These are phyloP conservation scores for Skeletonema grethae DNA, from an alignment of 108 stramenopile genomes.

Conservation along the genomic window DNA sequence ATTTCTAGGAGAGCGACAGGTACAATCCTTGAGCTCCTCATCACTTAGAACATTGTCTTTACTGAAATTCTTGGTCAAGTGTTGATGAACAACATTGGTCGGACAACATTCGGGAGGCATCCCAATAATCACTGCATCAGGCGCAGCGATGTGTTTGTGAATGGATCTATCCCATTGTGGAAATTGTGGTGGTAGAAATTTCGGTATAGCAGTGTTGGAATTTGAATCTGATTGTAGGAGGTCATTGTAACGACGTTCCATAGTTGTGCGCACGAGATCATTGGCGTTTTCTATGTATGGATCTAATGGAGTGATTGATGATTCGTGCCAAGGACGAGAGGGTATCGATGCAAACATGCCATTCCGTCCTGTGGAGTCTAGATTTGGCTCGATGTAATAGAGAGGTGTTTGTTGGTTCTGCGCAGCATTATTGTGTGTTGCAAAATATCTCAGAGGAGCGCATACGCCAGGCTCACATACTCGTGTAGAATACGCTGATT, in stretches of 20 bases:
- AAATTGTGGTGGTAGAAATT: conserved; percentile 51
- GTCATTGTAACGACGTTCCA: conserved; percentile 27
- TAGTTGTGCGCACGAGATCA: conserved; percentile 16
- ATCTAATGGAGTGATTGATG: conserved; percentile 28
- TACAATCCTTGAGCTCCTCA: conserved; percentile 40
- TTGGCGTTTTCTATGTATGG: conserved; percentile 10
- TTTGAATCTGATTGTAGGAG: conserved; percentile 35
- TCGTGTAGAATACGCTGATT: not conserved
- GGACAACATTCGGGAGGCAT: conserved; percentile 51
- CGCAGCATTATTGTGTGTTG: conserved; percentile 10
- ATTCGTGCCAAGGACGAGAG: conserved; percentile 45
- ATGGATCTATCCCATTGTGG: conserved; percentile 49
- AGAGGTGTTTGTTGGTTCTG: conserved; percentile 12
- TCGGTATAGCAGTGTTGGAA: conserved; percentile 12
- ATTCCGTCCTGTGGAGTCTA: conserved; percentile 21
- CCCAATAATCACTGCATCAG: conserved; percentile 24
- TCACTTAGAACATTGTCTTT: conserved; percentile 30
- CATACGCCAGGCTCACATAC: conserved; percentile 26
- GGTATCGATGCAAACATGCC: conserved; percentile 22
- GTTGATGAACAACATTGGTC: conserved; percentile 22
- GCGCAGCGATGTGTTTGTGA: conserved; percentile 24
- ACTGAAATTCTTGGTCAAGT: conserved; percentile 40
- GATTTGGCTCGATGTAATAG: conserved; percentile 40
- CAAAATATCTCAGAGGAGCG: conserved; percentile 38
- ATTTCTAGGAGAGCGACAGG: conserved; percentile 47